These are phyloP conservation scores for Neoboletus brunneissimus DNA, from an alignment of 768 basidiomycete species.

Conservation along the genomic window DNA sequence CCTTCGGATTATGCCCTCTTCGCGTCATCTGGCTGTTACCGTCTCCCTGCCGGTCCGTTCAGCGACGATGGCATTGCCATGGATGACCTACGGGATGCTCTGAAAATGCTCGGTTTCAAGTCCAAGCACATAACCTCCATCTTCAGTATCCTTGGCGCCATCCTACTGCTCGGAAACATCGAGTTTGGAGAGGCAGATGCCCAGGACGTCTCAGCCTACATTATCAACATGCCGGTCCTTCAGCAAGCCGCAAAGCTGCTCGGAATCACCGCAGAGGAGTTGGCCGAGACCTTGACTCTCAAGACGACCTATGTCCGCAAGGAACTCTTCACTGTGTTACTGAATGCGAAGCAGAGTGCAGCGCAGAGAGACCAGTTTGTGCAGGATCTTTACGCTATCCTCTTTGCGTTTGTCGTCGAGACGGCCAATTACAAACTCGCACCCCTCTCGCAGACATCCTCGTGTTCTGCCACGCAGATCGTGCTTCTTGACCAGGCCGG, in stretches of 20 bases:
- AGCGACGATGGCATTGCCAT: conserved; percentile 58
- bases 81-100: conserved; percentile 54
- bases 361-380: conserved; percentile 54
- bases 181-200: conserved; percentile 55
- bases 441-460: conserved; percentile 40
- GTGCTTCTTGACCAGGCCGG: conserved; percentile 55
- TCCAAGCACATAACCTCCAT: conserved; percentile 54
- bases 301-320: conserved; percentile 57
- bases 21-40: conserved; percentile 59
- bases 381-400: conserved; percentile 58
- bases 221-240: conserved; percentile 46
- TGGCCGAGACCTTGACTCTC: conserved; percentile 52
- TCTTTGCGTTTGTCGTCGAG: conserved; percentile 62
- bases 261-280: conserved; percentile 52
- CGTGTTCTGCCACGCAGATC: conserved; percentile 46
- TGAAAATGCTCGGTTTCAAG: conserved; percentile 61
- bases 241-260: conserved; percentile 49
- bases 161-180: conserved; percentile 57
- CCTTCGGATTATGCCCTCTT: conserved; percentile 58
- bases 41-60: conserved; percentile 60
- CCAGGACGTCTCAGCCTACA: conserved; percentile 51
- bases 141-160: conserved; percentile 50
- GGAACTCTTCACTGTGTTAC: conserved; percentile 56
- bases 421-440: conserved; percentile 59
- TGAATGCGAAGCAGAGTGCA: conserved; percentile 49